Evolutionary conservation across 257 asterid species (phyloP).

Genomic region (Handroanthus guayacan): DNA sequence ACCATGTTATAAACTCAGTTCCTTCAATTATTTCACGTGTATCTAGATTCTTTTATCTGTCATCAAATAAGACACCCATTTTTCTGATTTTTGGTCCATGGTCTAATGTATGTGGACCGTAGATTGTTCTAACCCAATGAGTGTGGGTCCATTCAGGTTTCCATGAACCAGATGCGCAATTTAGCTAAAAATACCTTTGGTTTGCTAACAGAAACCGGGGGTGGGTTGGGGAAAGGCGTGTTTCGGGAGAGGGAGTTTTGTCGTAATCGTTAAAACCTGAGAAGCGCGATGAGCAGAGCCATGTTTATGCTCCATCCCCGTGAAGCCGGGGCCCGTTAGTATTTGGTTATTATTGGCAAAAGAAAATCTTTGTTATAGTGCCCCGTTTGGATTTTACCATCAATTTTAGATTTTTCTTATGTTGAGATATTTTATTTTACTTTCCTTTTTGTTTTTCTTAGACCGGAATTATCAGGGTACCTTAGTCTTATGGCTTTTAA

Average conservation of each 20-base stretch:
- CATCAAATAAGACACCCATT: not conserved
- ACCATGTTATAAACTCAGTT: not conserved
- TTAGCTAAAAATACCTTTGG: conserved; percentile 30
- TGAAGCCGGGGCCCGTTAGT: conserved; percentile 38
- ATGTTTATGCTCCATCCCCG: conserved; percentile 44
- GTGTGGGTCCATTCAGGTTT: not conserved
- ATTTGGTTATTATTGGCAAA: not conserved
- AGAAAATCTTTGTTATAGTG: conserved; percentile 5
- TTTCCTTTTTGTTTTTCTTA: not conserved
- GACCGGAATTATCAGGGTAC: too few relatives aligned
- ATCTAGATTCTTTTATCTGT: not conserved
- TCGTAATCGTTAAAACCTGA: conserved; percentile 33
- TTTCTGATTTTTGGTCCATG: conserved; percentile 20
- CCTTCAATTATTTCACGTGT: too few relatives aligned
- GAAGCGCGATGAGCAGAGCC: conserved; percentile 45
- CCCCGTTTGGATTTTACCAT: not conserved
- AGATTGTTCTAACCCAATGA: not conserved
- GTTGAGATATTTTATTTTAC: not conserved
- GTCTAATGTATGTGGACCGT: conserved; percentile 23
- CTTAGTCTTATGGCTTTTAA: too few relatives aligned
- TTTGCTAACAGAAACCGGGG: conserved; percentile 33
- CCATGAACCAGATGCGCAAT: conserved; percentile 29
- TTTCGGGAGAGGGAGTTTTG: not conserved
- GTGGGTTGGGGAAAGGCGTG: too few relatives aligned
- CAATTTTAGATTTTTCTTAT: not conserved